phyloP scores from a whole-genome alignment of 495 filamentous ascomycete species.

The Trichoderma erinaceum region DNA sequence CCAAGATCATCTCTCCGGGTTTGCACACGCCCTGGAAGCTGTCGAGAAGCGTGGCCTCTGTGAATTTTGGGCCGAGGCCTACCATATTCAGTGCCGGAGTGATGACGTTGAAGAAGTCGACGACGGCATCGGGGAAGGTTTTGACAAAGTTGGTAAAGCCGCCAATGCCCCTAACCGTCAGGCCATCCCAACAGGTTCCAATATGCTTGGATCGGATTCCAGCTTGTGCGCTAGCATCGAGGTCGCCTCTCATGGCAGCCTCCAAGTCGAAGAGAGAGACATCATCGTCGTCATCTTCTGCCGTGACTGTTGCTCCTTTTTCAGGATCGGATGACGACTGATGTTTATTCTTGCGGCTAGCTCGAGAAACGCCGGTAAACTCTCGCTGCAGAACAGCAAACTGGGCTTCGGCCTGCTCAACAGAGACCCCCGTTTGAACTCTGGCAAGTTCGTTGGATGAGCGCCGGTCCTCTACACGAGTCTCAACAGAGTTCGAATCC shows the following conservation, averaged over 20 bases:
- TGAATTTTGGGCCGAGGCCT: conserved; percentile 53
- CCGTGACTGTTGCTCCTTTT: conserved; percentile 47
- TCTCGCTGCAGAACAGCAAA: conserved; percentile 70
- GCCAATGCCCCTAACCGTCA: conserved; percentile 73
- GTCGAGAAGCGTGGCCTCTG: conserved; percentile 58
- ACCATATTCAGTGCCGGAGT: conserved; percentile 53
- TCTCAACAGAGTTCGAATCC: conserved; percentile 5
- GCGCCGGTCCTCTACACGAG: neutral
- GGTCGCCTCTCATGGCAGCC: conserved; percentile 57
- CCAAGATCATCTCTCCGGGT: conserved; percentile 86
- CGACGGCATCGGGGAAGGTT: conserved; percentile 76
- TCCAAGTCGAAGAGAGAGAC: conserved; percentile 64
- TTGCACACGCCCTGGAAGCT: conserved; percentile 50
- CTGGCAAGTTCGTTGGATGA: conserved; percentile 11
- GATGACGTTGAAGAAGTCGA: conserved; percentile 67
- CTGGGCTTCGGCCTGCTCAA: conserved; percentile 67
- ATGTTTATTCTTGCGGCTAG: conserved; percentile 39
- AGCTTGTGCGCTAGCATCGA: conserved; percentile 61
- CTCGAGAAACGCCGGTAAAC: conserved; percentile 59
- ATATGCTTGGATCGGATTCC: conserved; percentile 77
- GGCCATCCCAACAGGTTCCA: conserved; percentile 70
- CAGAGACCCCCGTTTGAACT: conserved; percentile 49
- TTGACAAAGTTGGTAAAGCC: conserved; percentile 70
- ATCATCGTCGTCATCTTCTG: conserved; percentile 41
- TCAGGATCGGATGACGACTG: conserved; percentile 31